These are phyloP conservation scores for Lepidopterella palustris DNA, from an alignment of 495 filamentous ascomycete species.

Conservation along the genomic window DNA sequence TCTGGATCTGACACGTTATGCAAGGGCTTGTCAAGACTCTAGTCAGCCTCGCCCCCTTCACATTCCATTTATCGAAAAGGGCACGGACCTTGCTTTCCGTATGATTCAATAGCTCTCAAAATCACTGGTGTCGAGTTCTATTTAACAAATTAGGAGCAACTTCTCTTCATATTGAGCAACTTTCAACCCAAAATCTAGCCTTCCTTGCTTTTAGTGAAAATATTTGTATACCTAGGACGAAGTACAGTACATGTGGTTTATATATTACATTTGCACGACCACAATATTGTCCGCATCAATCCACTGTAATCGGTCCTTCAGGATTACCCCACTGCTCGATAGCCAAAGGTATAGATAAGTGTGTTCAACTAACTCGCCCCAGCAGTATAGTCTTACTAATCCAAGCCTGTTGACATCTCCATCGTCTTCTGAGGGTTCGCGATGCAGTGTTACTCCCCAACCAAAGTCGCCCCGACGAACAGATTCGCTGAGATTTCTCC, in stretches of 20 bases:
- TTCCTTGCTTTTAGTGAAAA: neutral
- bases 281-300: conserved; percentile 15
- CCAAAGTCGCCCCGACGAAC: conserved; percentile 14
- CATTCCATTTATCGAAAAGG: no score
- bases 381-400: conserved; percentile 19
- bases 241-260: no score
- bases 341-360: conserved; percentile 21
- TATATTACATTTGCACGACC: conserved; percentile 11
- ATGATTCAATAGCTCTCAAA: no score
- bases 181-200: neutral
- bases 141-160: no score
- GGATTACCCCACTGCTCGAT: conserved; percentile 7
- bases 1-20: neutral
- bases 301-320: conserved; percentile 8
- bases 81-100: no score
- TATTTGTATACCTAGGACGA: neutral
- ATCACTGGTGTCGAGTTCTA: no score
- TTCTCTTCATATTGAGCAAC: neutral
- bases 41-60: neutral
- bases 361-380: conserved; percentile 22
- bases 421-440: neutral
- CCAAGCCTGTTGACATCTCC: conserved; percentile 3
- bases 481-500: conserved; percentile 9
- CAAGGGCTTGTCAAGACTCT: neutral
- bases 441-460: conserved; percentile 20